phyloP scores from a whole-genome alignment of 768 basidiomycete species.

The Hypsizygus marmoreus region DNA sequence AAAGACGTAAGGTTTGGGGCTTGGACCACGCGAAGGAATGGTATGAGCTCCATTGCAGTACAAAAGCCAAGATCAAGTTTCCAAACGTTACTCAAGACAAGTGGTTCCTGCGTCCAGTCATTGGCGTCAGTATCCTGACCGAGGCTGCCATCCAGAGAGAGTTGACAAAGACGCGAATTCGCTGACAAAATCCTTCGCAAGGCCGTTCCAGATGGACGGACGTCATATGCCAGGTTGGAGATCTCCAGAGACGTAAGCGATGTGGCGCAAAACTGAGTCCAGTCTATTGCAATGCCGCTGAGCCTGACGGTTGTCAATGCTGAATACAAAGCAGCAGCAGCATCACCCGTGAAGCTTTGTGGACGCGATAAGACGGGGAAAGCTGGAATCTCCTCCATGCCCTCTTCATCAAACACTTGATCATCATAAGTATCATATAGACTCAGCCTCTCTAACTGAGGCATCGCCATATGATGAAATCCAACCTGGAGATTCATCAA shows the following conservation, averaged over 20 bases:
- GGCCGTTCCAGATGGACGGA: not conserved
- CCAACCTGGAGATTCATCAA: not conserved
- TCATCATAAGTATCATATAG: not conserved
- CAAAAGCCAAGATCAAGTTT: no score
- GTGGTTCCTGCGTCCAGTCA: no score
- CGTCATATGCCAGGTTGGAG: not conserved
- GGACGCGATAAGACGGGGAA: not conserved
- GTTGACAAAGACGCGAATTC: slow-evolving; percentile 2
- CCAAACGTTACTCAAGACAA: no score
- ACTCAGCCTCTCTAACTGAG: not conserved
- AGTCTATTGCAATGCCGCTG: not conserved
- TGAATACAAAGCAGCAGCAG: not conserved
- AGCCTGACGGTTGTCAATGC: not conserved
- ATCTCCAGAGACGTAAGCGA: not conserved
- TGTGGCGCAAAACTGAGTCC: not conserved
- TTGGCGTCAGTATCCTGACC: no score
- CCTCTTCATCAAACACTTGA: not conserved
- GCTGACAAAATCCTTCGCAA: slow-evolving; percentile 1
- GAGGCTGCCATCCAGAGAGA: no score
- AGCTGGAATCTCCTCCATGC: not conserved
- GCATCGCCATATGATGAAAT: slow-evolving; percentile 1
- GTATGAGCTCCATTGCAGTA: no score
- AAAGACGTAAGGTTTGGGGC: no score
- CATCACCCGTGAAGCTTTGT: not conserved
- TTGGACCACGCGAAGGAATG: no score